Evolutionary conservation across 1,139 yeast genomes (phyloP), one percentile per base, ranked within the genome.

Genomic region (Saccharomyces uvarum): DNA sequence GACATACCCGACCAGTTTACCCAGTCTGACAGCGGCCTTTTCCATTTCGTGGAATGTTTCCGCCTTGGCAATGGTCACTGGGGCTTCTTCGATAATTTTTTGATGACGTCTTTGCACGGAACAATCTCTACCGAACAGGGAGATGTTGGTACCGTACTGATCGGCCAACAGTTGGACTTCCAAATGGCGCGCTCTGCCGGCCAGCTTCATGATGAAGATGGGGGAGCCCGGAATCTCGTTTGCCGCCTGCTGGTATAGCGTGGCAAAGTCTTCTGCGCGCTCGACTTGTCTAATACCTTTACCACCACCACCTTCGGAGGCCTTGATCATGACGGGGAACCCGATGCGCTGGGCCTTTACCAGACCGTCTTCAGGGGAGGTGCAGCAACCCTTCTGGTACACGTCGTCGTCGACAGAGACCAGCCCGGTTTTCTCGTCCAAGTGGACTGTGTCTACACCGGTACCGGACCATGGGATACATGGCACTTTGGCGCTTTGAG

Each of bases 381-480:
- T 74, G 69, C 91, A 88, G 74, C 98, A 91, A 63, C 99, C 98
- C 73, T 87, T 77, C 61, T 84, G 81, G 70, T 95, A 93, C 47
- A 87, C 79, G 3, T 79, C 85, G 52, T 88, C 97, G 54, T 85
- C 78, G 54, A 93, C 99, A 42, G 97, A 88, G 41, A 93, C 99
- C 61, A 93, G 79, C 60, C 88, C 86, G 41, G 95, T 81, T 46
- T 71, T 67, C 41, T 74, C 66, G 69, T 93, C 96, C 51, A 88
- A 72, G 31, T 70, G 66, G 56, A 93, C 99, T 56, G 86, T 79
- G 60, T 85, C 89, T 52, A 93, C 95, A 63, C 98, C 98, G 33
- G 97, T 88, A 72, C 99, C 99, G 11, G 97, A 90, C 99, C 99
- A 93, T 59, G 99, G 98, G 66, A 93, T 93, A 79, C 98, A 91